These are phyloP conservation scores for Aspergillus niger DNA, from an alignment of 2,329 filamentous ascomycete genomes.

Conservation along the genomic window DNA sequence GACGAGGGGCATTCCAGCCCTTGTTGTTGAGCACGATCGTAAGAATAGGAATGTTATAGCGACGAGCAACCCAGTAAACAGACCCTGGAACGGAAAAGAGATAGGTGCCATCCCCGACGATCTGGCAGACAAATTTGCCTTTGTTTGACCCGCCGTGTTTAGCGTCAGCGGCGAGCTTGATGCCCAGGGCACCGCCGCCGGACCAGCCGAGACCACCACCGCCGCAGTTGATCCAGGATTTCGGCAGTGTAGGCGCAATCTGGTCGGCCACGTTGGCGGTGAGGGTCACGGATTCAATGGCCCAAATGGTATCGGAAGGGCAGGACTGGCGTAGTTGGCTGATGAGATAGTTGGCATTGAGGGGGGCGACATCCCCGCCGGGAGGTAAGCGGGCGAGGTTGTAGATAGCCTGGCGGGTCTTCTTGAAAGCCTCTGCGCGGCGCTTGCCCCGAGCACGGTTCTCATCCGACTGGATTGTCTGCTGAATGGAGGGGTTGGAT, in stretches of 20 bases:
- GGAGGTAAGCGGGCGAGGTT: constrained; percentile 56
- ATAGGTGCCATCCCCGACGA: constrained; percentile 69
- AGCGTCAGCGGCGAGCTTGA: constrained; percentile 68
- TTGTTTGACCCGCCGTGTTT: constrained; percentile 53
- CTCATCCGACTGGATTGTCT: constrained; percentile 45
- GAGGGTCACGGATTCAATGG: constrained; percentile 76
- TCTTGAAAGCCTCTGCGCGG: constrained; percentile 60
- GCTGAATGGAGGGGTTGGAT: constrained; percentile 45
- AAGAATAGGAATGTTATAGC: constrained; percentile 66
- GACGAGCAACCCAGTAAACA: constrained; percentile 69
- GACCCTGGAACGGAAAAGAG: constrained; percentile 66
- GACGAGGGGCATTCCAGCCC: constrained; percentile 68
- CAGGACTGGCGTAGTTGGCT: constrained; percentile 58
- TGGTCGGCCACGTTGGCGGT: constrained; percentile 69
- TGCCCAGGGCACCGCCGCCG: constrained; percentile 72
- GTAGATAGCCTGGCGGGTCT: constrained; percentile 62
- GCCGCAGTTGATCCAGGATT: constrained; percentile 78
- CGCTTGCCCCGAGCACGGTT: constrained; percentile 54
- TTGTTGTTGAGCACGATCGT: constrained; percentile 71
- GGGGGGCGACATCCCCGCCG: constrained; percentile 59
- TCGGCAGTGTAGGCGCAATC: constrained; percentile 66
- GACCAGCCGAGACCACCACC: constrained; percentile 81
- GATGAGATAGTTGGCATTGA: constrained; percentile 62
- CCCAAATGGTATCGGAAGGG: constrained; percentile 70
- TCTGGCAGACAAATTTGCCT: constrained; percentile 63